These are phyloP conservation scores for Erodium moschatum DNA, from an alignment of 441 rosid species.

Conservation along the genomic window DNA sequence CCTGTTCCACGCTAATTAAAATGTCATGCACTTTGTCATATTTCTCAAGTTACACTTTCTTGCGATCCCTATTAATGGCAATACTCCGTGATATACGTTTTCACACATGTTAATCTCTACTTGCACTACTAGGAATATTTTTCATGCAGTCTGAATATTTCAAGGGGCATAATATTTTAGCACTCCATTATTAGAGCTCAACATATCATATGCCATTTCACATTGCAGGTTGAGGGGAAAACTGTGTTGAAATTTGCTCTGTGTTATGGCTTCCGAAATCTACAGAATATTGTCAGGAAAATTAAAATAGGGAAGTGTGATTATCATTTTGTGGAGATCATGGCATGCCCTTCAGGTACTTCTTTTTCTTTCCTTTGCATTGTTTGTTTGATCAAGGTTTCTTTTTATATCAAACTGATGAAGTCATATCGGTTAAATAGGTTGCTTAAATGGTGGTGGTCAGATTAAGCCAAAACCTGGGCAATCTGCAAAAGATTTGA, in stretches of 20 bases:
- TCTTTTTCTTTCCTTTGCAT: background rate
- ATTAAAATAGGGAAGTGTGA: slow-evolving; percentile 65
- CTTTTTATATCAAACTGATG: background rate
- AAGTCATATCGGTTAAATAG: slow-evolving; percentile 27
- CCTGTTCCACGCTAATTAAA: too few species aligned
- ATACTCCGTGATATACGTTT: background rate
- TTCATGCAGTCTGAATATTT: background rate
- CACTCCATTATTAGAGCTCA: background rate
- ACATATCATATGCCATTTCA: slow-evolving; percentile 6
- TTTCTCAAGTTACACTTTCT: background rate
- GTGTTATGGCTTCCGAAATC: slow-evolving; percentile 88
- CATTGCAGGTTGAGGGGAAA: slow-evolving; percentile 60
- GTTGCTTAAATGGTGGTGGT: slow-evolving; percentile 92
- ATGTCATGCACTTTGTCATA: background rate
- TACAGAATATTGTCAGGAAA: slow-evolving; percentile 82
- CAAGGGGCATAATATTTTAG: background rate
- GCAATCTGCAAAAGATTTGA: slow-evolving; percentile 71
- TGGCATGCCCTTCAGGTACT: slow-evolving; percentile 95
- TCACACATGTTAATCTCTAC: background rate
- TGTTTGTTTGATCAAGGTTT: background rate
- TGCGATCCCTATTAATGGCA: background rate
- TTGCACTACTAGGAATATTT: background rate
- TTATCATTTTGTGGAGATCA: slow-evolving; percentile 86
- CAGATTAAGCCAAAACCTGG: slow-evolving; percentile 82
- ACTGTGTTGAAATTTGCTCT: slow-evolving; percentile 61